phyloP scores from a whole-genome alignment of 192 early-diverging fungal species.

The Diversispora epigaea region DNA sequence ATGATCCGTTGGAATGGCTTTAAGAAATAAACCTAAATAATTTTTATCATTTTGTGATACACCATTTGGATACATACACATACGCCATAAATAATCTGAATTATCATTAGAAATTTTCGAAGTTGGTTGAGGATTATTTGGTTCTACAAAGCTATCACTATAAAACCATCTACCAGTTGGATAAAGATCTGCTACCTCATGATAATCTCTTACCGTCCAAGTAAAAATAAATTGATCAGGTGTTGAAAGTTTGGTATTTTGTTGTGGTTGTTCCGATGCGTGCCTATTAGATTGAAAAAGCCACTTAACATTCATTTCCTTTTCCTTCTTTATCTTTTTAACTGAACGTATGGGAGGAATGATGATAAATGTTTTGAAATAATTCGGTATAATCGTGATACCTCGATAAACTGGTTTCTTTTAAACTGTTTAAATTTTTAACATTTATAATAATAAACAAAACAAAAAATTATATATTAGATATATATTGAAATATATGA shows the following conservation, averaged over 20 bases:
- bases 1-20: slow-evolving; percentile 18
- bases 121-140: not conserved
- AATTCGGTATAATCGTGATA: too few relatives aligned
- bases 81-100: slow-evolving; percentile 12
- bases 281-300: slow-evolving; percentile 14
- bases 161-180: slow-evolving; percentile 23
- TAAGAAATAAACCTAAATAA: slow-evolving; percentile 16
- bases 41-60: slow-evolving; percentile 9
- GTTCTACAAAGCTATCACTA: slow-evolving; percentile 16
- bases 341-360: too few relatives aligned
- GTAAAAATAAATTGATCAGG: slow-evolving; percentile 22
- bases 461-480: too few relatives aligned
- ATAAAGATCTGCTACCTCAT: slow-evolving; percentile 20
- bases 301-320: slow-evolving; percentile 12
- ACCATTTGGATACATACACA: slow-evolving; percentile 23
- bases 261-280: not conserved
- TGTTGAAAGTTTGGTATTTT: slow-evolving; percentile 4
- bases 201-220: slow-evolving; percentile 14
- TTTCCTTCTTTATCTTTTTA: not conserved
- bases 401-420: too few relatives aligned
- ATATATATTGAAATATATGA: too few relatives aligned
- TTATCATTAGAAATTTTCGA: not conserved
- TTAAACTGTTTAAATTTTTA: too few relatives aligned
- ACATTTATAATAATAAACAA: too few relatives aligned
- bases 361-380: too few relatives aligned